A percentile compares a stretch with the other conserved stretches of the same genome.
Conservation (phyloP, 225 moss, liverwort and hornwort species). For the Polytrichum formosum region DNA sequence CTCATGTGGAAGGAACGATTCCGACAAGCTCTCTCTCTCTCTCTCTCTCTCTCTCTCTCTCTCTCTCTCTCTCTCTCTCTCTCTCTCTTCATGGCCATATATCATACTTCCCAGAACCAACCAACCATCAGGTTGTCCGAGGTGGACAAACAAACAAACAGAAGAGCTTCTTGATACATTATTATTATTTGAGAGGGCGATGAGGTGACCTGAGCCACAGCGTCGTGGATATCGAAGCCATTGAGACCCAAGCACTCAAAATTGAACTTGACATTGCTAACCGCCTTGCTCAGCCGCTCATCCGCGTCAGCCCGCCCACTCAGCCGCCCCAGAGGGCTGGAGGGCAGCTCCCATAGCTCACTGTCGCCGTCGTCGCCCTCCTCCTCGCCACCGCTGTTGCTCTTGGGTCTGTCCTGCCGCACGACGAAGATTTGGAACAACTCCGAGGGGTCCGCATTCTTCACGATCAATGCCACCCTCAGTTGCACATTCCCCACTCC, state of each 20-base stretch:
- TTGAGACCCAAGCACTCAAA: constrained; percentile 75
- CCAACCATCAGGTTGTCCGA: too few relatives aligned
- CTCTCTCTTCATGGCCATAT: too few relatives aligned
- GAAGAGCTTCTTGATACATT: too few relatives aligned
- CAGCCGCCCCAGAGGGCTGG: constrained; percentile 41
- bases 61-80: too few relatives aligned
- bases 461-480: constrained; percentile 77
- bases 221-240: constrained; percentile 61
- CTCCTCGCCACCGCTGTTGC: constrained; percentile 14
- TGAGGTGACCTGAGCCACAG: constrained; percentile 53
- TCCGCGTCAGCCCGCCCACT: constrained; percentile 30
- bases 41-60: too few relatives aligned
- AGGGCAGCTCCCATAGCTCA: constrained; percentile 75
- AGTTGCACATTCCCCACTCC: constrained; percentile 15
- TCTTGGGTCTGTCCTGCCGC: constrained; percentile 39
- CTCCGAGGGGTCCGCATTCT: constrained; percentile 64
- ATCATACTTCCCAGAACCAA: too few relatives aligned
- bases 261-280: constrained; percentile 64
- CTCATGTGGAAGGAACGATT: too few relatives aligned
- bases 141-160: too few relatives aligned
- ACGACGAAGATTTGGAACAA: constrained; percentile 73
- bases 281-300: constrained; percentile 50
- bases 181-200: not conserved
- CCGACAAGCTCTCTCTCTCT: too few relatives aligned
- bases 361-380: constrained; percentile 22